A percentile compares a stretch with the other conserved stretches of the same genome.
Conservation (phyloP, 768 basidiomycete genomes). For the Rhodotorula taiwanensis region DNA sequence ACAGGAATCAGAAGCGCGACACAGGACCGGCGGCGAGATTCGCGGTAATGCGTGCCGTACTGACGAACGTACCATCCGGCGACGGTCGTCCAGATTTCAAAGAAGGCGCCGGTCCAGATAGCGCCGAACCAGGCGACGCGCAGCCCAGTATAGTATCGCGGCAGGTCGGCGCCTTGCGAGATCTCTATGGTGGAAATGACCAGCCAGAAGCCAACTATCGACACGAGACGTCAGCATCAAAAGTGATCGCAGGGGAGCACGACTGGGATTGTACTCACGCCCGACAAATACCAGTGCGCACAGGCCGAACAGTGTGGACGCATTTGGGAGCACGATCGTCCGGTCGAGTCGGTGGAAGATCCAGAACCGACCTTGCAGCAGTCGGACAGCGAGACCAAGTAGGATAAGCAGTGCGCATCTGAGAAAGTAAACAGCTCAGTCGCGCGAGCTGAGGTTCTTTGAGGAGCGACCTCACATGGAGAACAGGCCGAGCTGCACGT, state of each 20-base stretch:
- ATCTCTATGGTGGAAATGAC: slow-evolving; percentile 8
- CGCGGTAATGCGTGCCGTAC: slow-evolving; percentile 14
- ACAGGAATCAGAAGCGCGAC: slow-evolving; percentile 9
- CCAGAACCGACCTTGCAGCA: slow-evolving; percentile 12
- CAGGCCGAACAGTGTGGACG: background rate
- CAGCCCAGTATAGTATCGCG: background rate
- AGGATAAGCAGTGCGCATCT: slow-evolving; percentile 8
- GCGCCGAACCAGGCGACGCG: background rate
- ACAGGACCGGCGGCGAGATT: background rate
- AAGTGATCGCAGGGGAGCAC: too few species aligned
- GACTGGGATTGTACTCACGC: background rate
- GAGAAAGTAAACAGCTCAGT: too few species aligned
- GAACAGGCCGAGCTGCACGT: slow-evolving; percentile 7
- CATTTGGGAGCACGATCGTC: slow-evolving; percentile 16
- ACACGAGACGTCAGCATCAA: too few species aligned
- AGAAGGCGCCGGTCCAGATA: slow-evolving; percentile 10
- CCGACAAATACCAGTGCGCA: slow-evolving; percentile 12
- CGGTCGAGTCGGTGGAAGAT: slow-evolving; percentile 13
- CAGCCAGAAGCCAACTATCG: slow-evolving; percentile 13
- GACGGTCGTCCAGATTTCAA: slow-evolving; percentile 19
- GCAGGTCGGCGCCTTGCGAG: background rate
- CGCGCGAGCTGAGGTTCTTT: too few species aligned
- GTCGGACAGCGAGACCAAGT: slow-evolving; percentile 1
- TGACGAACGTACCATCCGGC: slow-evolving; percentile 18
- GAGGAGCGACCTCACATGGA: background rate